A percentile compares a stretch with the other conserved stretches of the same genome.
phyloP scores from a whole-genome alignment of 2,329 filamentous ascomycete genomes.

The Aspergillus sp. region DNA sequence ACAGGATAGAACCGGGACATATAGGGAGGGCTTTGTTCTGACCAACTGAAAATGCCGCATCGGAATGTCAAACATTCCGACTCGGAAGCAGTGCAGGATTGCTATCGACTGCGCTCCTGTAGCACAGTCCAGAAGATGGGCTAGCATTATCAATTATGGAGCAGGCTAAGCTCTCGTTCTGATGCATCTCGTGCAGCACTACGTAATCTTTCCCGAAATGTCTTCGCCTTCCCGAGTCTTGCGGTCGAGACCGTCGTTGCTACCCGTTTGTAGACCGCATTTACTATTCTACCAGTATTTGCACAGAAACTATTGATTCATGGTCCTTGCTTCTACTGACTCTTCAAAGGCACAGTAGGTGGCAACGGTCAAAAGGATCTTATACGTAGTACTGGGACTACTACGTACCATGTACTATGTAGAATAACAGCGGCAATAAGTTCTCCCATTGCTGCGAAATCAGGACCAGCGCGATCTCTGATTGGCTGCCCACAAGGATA shows the following conservation, averaged over 20 bases:
- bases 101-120: no score
- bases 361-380: neutral
- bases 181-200: neutral
- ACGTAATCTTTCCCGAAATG: neutral
- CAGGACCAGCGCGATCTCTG: neutral
- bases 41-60: neutral
- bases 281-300: no score
- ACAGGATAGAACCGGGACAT: neutral
- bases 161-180: no score
- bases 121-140: no score
- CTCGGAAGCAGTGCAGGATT: no score
- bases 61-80: neutral
- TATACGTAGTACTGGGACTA: no score
- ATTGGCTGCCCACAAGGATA: slow-evolving; percentile 13
- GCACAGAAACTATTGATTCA: no score
- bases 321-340: neutral
- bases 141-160: no score
- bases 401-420: neutral
- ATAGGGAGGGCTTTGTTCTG: no score
- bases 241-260: neutral
- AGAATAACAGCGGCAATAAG: slow-evolving; percentile 24
- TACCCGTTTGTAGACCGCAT: neutral
- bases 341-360: neutral
- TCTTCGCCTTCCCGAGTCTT: neutral
- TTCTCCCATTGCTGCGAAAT: slow-evolving; percentile 19